Percentiles rank a stretch among this genome's conserved stretches.
These are phyloP conservation scores for Amniculicola lignicola DNA, from an alignment of 495 filamentous ascomycete genomes.

Conservation along the genomic window DNA sequence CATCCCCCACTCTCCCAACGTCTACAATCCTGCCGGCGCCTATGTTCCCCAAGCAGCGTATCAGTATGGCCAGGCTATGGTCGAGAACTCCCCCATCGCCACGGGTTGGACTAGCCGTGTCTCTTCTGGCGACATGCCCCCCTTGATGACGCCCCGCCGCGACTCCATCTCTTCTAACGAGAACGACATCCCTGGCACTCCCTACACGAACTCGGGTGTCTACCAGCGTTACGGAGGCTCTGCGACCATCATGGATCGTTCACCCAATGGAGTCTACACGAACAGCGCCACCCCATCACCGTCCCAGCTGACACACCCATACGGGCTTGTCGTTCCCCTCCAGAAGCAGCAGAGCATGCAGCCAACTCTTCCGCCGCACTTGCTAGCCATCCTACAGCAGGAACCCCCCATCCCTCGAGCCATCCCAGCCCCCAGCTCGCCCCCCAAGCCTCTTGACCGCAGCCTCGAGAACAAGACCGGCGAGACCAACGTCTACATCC, in stretches of 20 bases:
- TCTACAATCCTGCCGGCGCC: slow-evolving; percentile 39
- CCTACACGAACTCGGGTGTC: slow-evolving; percentile 51
- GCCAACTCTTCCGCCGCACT: slow-evolving; percentile 60
- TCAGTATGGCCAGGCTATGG: slow-evolving; percentile 39
- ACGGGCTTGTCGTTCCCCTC: slow-evolving; percentile 42
- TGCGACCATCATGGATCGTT: slow-evolving; percentile 59
- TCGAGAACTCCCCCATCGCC: slow-evolving; percentile 39
- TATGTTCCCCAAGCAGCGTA: slow-evolving; percentile 38
- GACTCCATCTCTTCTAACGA: slow-evolving; percentile 61
- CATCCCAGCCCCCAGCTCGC: slow-evolving; percentile 74
- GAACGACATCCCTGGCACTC: slow-evolving; percentile 58
- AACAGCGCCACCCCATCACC: slow-evolving; percentile 56
- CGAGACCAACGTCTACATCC: slow-evolving; percentile 95
- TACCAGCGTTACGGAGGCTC: slow-evolving; percentile 50
- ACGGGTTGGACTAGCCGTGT: slow-evolving; percentile 43
- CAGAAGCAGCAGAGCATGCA: slow-evolving; percentile 51
- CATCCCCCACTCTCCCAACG: slow-evolving; percentile 32
- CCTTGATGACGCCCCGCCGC: slow-evolving; percentile 45
- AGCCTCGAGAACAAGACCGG: slow-evolving; percentile 83
- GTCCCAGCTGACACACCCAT: slow-evolving; percentile 51
- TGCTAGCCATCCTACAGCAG: slow-evolving; percentile 67
- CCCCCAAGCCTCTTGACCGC: slow-evolving; percentile 76
- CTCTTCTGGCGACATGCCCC: slow-evolving; percentile 43
- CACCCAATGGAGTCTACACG: slow-evolving; percentile 45
- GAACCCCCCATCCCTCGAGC: slow-evolving; percentile 83